Conservation (phyloP, 441 rosid species). For the Metrosideros polymorpha region DNA sequence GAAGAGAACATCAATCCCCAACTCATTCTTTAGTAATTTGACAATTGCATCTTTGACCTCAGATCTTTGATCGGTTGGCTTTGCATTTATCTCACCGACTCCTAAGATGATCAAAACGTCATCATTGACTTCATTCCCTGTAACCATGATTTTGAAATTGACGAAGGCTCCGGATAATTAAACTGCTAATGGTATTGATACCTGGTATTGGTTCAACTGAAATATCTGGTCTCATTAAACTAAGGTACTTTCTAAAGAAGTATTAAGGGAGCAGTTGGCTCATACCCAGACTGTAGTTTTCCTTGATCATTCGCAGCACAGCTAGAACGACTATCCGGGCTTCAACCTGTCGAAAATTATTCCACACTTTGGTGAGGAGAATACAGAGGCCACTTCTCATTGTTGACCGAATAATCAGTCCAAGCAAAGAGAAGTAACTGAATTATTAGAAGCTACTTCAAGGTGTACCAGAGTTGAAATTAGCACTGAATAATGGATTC, state of each 20-base stretch:
- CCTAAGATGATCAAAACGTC: constrained; percentile 70
- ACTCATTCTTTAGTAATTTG: constrained; percentile 49
- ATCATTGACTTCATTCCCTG: constrained; percentile 67
- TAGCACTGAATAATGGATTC: neutral
- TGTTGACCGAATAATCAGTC: neutral
- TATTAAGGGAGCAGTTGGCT: neutral
- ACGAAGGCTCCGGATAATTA: neutral
- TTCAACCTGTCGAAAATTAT: constrained; percentile 58
- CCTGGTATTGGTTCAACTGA: neutral
- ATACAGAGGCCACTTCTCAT: neutral
- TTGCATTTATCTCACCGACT: constrained; percentile 17
- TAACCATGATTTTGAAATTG: constrained; percentile 3
- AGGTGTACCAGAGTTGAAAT: neutral
- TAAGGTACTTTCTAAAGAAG: neutral
- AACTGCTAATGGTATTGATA: neutral
- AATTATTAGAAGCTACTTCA: neutral
- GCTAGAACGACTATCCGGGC: constrained; percentile 90
- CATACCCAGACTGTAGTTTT: constrained; percentile 56
- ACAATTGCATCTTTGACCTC: constrained; percentile 45
- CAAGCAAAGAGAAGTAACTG: neutral
- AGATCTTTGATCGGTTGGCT: constrained; percentile 13
- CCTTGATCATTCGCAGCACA: constrained; percentile 81
- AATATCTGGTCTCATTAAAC: neutral
- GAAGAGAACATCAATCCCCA: constrained; percentile 57
- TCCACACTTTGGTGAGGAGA: neutral